phyloP scores from a whole-genome alignment of 78 protist genomes.

The Speleostelium caveatum region DNA sequence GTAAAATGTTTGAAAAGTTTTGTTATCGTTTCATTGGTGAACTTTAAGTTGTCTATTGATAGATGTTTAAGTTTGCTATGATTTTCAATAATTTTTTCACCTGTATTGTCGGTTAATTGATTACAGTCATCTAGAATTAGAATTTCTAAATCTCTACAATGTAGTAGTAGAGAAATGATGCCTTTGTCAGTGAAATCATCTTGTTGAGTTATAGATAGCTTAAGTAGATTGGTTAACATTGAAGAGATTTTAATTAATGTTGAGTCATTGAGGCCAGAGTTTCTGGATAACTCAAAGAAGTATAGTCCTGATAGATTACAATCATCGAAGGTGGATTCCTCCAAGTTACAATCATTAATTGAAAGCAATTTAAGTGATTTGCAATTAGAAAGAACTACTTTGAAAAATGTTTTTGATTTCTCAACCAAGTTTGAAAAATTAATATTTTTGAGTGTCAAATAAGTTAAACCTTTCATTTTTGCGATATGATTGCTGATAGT shows the following conservation, averaged over 20 bases:
- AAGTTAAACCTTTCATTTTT: not conserved
- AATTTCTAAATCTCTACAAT: not conserved
- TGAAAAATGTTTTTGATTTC: not conserved
- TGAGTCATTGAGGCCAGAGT: not conserved
- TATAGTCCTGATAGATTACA: not conserved
- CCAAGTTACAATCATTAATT: not conserved
- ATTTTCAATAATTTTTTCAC: not conserved
- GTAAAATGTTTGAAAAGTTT: too few relatives aligned
- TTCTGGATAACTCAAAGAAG: not conserved
- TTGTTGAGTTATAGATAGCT: not conserved
- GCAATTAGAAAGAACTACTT: not conserved
- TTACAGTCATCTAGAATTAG: not conserved
- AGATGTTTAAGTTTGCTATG: not conserved
- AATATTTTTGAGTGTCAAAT: not conserved
- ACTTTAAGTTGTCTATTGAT: too few relatives aligned
- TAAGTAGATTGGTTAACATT: not conserved
- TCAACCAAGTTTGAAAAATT: not conserved
- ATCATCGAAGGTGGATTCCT: not conserved
- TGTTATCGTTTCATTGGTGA: too few relatives aligned
- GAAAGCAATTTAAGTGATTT: not conserved
- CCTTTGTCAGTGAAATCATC: not conserved
- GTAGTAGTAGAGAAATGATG: not conserved
- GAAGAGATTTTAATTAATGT: not conserved
- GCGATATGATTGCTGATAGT: not conserved
- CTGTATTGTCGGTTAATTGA: not conserved